phyloP scores from a whole-genome alignment of 2,329 filamentous ascomycete genomes.

The Epichloe brachyelytri region DNA sequence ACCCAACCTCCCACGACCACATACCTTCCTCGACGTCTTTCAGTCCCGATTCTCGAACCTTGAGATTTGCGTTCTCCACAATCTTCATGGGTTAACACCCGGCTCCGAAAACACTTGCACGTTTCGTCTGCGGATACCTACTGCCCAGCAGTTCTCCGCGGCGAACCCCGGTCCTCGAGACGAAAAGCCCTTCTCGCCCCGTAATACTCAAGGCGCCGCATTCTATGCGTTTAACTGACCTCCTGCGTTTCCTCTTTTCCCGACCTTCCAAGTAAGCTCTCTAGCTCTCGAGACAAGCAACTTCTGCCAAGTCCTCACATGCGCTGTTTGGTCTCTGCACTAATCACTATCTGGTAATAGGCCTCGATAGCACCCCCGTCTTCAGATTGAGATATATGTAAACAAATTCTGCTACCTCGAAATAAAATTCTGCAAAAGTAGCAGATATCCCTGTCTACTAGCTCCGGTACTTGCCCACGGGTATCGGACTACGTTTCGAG shows the following conservation, averaged over 20 bases:
- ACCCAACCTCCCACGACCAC: neutral
- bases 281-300: no score
- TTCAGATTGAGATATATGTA: constrained; percentile 1
- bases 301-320: neutral
- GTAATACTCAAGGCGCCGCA: neutral
- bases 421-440: neutral
- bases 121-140: neutral
- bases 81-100: neutral
- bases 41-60: neutral
- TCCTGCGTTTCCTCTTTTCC: constrained; percentile 80
- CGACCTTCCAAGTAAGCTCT: constrained; percentile 73
- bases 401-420: neutral
- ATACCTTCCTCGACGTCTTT: neutral
- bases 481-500: constrained; percentile 64
- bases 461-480: constrained; percentile 68
- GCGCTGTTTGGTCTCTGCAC: neutral
- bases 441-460: constrained; percentile 32
- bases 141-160: constrained; percentile 1
- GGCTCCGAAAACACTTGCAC: neutral
- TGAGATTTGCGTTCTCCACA: neutral
- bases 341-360: constrained; percentile 18
- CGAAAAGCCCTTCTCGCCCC: neutral
- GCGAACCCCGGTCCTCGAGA: neutral
- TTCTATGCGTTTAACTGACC: constrained; percentile 86
- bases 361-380: constrained; percentile 45